Evolutionary conservation across 345 rosid genomes (phyloP), one percentile per base, ranked within the genome.

Genomic region (Gossypium anomalum): DNA sequence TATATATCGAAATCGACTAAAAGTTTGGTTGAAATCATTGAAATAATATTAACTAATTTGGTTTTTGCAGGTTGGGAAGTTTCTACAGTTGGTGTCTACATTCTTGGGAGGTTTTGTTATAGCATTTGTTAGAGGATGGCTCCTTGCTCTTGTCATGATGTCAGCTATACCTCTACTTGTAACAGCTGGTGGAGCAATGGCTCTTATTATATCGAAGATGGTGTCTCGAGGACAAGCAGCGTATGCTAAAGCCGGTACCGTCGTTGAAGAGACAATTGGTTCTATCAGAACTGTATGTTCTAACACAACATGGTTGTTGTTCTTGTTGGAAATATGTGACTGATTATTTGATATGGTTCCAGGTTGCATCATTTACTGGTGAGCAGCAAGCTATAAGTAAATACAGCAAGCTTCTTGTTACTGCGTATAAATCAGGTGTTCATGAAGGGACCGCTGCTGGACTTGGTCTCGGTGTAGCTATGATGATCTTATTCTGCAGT

Each of bases 361-460:
- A 92, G 97, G 97, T 94, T 69, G 98, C 91, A 4, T 89, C 98
- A 8, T 94, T 90, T 77, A 94, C 97, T 0, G 97, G 97, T 69
- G 97, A 94, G 84, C 88, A 89, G 81, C 87, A 76, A 80, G 97
- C 98, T 4, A 82, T 89, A 16, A 71, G 78, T 57, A 79, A 72
- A 59, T 93, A 90, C 82, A 83, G 86, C 67, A 80, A 86, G 68
- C 83, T 78, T 68, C 89, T 93, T 29, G 85, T 75, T 7, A 53
- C 83, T 59, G 92, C 97, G 60, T 90, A 94, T 71, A 87, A 78
- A 38, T 87, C 97, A 59, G 88, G 92, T 13, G 88, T 85, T 29
- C 75, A 77, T 0, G 94, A 92, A 82, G 97, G 98, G 57, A 23
- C 80, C 20, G 86, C 84, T 74, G 59, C 91, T 25, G 98, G 98